These are phyloP conservation scores for Linnemannia schmuckeri DNA, from an alignment of 192 early-diverging fungal genomes.

Conservation along the genomic window DNA sequence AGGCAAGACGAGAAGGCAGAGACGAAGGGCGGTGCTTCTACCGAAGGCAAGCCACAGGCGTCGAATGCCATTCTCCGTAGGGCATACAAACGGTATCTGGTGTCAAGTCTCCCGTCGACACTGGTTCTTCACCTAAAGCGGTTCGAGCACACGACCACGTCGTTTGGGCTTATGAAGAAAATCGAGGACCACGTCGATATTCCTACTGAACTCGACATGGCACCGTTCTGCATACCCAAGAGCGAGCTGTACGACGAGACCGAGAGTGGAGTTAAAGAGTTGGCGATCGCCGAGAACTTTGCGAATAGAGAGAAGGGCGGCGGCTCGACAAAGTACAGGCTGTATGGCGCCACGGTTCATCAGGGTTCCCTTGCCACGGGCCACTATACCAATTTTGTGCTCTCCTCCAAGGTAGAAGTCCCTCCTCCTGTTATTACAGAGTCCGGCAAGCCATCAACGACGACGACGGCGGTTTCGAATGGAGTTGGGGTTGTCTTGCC, in stretches of 20 bases:
- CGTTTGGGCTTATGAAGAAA: conserved; percentile 46
- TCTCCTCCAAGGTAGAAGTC: conserved; percentile 40
- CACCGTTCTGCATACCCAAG: conserved; percentile 43
- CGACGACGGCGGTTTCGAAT: neutral
- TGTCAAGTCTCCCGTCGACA: conserved; percentile 52
- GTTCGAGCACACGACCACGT: conserved; percentile 51
- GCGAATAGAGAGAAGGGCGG: neutral
- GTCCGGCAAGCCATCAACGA: neutral
- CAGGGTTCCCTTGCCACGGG: conserved; percentile 57
- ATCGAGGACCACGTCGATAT: conserved; percentile 57
- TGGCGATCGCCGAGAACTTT: neutral
- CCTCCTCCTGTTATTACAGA: neutral
- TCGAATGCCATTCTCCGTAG: conserved; percentile 37
- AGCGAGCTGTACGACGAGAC: conserved; percentile 32
- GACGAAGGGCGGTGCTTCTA: neutral
- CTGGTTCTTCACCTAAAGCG: conserved; percentile 60
- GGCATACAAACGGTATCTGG: conserved; percentile 58
- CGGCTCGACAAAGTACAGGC: conserved; percentile 38
- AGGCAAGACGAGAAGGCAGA: neutral
- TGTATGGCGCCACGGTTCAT: conserved; percentile 61
- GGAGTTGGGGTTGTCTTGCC: conserved; percentile 18
- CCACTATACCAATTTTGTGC: conserved; percentile 60
- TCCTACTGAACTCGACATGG: conserved; percentile 52
- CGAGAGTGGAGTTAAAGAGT: conserved; percentile 11
- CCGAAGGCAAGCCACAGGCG: neutral